Conservation (phyloP, 2,329 filamentous ascomycete genomes). For the Lasiodiplodia theobromae region DNA sequence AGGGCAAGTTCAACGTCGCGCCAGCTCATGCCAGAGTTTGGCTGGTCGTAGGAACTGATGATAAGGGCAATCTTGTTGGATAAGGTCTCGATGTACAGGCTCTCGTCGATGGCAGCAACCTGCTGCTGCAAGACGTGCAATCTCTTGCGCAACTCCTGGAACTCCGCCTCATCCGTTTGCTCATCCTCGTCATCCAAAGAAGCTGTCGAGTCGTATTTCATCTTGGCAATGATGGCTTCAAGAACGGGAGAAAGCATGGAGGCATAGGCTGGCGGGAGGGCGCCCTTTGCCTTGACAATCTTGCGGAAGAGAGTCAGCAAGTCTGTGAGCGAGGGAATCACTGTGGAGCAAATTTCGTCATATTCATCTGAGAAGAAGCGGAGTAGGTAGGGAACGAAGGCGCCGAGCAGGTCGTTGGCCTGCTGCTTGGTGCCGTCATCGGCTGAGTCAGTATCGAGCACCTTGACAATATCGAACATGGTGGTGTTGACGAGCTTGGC, state of each 20-base stretch:
- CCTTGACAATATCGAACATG: constrained; percentile 84
- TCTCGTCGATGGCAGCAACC: constrained; percentile 86
- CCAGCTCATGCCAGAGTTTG: constrained; percentile 78
- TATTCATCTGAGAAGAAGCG: constrained; percentile 98
- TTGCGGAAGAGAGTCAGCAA: constrained; percentile 90
- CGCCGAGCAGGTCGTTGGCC: constrained; percentile 81
- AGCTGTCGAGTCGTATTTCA: constrained; percentile 96
- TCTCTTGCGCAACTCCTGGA: constrained; percentile 90
- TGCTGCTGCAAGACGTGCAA: constrained; percentile 92
- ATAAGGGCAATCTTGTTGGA: constrained; percentile 88
- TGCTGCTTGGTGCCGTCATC: constrained; percentile 71
- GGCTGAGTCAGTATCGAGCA: constrained; percentile 74
- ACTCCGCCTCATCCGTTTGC: constrained; percentile 95
- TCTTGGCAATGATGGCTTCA: constrained; percentile 91
- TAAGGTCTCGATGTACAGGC: constrained; percentile 85
- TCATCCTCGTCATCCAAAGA: constrained; percentile 94
- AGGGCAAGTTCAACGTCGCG: constrained; percentile 92
- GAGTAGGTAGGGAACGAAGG: constrained; percentile 84
- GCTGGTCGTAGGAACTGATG: constrained; percentile 70
- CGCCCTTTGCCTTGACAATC: constrained; percentile 66
- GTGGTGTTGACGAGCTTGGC: constrained; percentile 95
- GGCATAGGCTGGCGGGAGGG: constrained; percentile 77
- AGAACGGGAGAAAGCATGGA: constrained; percentile 86
- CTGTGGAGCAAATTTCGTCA: constrained; percentile 95
- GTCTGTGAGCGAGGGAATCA: constrained; percentile 92